phyloP scores from a whole-genome alignment of 306 rosid species.

The Cucurbita moschata region DNA sequence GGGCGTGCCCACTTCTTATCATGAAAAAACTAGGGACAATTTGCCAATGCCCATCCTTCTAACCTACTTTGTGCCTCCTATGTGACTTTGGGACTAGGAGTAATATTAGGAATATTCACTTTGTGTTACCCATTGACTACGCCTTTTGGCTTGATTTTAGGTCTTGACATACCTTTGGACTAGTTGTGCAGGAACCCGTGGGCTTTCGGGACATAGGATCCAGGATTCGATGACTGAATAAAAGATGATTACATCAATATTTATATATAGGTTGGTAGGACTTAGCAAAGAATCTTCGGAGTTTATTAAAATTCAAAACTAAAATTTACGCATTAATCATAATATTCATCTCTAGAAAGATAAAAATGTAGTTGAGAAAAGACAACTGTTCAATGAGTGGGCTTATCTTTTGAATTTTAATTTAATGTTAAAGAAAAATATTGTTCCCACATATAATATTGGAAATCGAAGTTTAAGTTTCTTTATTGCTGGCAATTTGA shows the following conservation, averaged over 20 bases:
- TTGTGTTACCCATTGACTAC: background rate
- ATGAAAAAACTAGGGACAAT: background rate
- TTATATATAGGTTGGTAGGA: background rate
- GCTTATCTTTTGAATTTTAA: background rate
- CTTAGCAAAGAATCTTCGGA: background rate
- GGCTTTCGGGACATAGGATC: background rate
- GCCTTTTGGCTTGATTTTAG: background rate
- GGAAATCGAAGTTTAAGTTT: background rate
- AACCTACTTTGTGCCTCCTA: background rate
- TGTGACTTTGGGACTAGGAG: background rate
- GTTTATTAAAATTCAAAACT: background rate
- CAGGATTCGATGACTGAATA: background rate
- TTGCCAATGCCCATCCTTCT: background rate
- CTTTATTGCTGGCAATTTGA: background rate
- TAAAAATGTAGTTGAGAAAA: background rate
- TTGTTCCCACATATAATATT: background rate
- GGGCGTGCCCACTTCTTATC: background rate
- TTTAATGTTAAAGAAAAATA: too few species aligned
- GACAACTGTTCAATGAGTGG: background rate
- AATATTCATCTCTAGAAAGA: background rate
- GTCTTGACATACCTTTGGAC: background rate
- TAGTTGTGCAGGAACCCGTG: background rate
- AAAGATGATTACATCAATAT: background rate
- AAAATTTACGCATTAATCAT: background rate
- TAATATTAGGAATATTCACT: background rate